phyloP scores from a whole-genome alignment of 176 grass and related monocot species.

The Secale cereale region DNA sequence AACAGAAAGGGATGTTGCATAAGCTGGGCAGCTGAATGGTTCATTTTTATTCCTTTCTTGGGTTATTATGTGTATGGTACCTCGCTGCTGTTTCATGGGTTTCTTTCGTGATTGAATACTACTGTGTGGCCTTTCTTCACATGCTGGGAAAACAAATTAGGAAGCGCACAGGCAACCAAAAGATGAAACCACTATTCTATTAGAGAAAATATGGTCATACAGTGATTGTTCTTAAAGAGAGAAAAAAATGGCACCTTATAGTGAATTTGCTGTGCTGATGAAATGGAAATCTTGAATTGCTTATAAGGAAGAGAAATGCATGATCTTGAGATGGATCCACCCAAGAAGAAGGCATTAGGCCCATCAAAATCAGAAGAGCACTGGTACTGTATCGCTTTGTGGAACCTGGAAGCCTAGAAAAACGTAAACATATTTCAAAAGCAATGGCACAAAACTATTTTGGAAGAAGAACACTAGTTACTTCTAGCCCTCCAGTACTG shows the following conservation, averaged over 20 bases:
- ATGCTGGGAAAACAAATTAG: background rate
- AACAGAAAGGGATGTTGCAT: background rate
- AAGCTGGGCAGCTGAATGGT: background rate
- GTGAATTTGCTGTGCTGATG: constrained; percentile 50
- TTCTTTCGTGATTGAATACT: background rate
- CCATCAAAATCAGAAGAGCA: constrained; percentile 29
- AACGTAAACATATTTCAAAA: constrained; percentile 3
- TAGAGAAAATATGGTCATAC: background rate
- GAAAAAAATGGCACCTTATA: constrained; percentile 46
- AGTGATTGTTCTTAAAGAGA: background rate
- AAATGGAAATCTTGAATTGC: constrained; percentile 46
- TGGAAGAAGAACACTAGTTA: constrained; percentile 1
- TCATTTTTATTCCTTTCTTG: background rate
- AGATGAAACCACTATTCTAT: background rate
- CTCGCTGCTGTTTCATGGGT: background rate
- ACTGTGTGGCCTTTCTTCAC: background rate
- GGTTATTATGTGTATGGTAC: background rate
- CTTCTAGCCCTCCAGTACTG: background rate
- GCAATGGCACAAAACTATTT: constrained; percentile 11
- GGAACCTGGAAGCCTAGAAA: constrained; percentile 51
- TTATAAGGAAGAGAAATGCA: constrained; percentile 55
- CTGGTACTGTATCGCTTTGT: constrained; percentile 41
- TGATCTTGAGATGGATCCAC: constrained; percentile 64
- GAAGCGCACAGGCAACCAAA: background rate
- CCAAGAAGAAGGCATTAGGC: constrained; percentile 79